phyloP scores from a whole-genome alignment of 176 grass and related monocot species.

The Aegilops tauschii region DNA sequence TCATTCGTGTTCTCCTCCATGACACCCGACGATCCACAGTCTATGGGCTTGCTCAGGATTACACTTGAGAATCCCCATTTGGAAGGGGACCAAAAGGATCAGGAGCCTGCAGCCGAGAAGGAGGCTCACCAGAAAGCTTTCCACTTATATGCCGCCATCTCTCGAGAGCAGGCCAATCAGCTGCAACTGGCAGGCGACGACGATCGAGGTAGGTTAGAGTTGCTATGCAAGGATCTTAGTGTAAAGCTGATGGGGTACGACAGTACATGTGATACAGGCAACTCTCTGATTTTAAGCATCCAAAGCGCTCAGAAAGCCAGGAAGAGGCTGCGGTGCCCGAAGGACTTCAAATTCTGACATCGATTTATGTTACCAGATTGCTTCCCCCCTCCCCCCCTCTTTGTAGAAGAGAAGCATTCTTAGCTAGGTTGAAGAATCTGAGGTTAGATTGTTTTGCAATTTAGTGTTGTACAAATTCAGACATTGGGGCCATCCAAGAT shows the following conservation, averaged over 20 bases:
- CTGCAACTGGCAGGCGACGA: slow-evolving; percentile 44
- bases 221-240: slow-evolving; percentile 65
- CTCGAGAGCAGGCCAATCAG: slow-evolving; percentile 47
- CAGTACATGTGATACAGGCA: slow-evolving; percentile 37
- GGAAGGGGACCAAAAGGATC: slow-evolving; percentile 24
- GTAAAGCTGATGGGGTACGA: slow-evolving; percentile 75
- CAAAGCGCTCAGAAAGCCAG: slow-evolving; percentile 41
- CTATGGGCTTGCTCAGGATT: slow-evolving; percentile 57
- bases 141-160: slow-evolving; percentile 58
- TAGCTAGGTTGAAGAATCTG: neutral
- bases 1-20: slow-evolving; percentile 59
- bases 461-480: neutral
- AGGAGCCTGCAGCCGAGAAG: slow-evolving; percentile 21
- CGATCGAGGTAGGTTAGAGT: slow-evolving; percentile 44
- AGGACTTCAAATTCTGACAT: slow-evolving; percentile 35
- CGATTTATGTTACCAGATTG: neutral
- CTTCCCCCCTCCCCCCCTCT: neutral
- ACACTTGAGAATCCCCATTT: slow-evolving; percentile 26
- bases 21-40: slow-evolving; percentile 43
- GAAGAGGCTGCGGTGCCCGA: slow-evolving; percentile 31
- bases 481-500: neutral
- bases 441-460: neutral
- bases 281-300: slow-evolving; percentile 68
- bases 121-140: slow-evolving; percentile 15
- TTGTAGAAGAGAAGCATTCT: slow-evolving; percentile 14